phyloP scores from a whole-genome alignment of 2,329 filamentous ascomycete species.

The Cercospora sp. region DNA sequence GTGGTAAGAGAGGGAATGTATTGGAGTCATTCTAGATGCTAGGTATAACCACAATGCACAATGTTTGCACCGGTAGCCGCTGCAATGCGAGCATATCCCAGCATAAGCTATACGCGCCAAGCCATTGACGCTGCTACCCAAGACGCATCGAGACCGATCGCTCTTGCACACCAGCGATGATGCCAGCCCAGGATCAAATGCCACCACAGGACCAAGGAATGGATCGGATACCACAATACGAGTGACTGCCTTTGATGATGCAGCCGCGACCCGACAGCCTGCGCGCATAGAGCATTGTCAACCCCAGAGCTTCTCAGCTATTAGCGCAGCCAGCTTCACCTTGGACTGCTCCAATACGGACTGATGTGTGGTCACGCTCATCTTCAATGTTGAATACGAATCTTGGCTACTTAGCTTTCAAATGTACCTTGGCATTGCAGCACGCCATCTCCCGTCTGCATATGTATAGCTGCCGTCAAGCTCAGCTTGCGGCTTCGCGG shows the following conservation, averaged over 20 bases:
- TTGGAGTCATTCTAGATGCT: slow-evolving; percentile 10
- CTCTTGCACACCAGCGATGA: neutral
- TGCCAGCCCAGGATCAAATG: neutral
- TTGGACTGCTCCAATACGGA: neutral
- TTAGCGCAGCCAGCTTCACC: neutral
- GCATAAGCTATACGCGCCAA: neutral
- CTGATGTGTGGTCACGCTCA: neutral
- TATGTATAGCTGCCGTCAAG: neutral
- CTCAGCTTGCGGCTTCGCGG: neutral
- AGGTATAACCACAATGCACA: neutral
- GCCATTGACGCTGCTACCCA: neutral
- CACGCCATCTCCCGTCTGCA: neutral
- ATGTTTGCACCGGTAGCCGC: neutral
- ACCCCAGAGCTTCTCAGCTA: neutral
- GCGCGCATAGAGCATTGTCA: neutral
- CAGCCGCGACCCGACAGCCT: neutral
- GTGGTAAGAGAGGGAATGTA: slow-evolving; percentile 9
- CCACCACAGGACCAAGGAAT: neutral
- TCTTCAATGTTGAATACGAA: neutral
- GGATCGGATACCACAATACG: neutral
- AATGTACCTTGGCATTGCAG: neutral
- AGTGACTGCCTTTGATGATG: neutral
- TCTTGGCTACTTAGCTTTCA: neutral
- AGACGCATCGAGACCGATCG: neutral
- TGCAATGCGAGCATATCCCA: neutral